Conservation (phyloP, 2,329 filamentous ascomycete species). For the Cryphonectria parasitica region DNA sequence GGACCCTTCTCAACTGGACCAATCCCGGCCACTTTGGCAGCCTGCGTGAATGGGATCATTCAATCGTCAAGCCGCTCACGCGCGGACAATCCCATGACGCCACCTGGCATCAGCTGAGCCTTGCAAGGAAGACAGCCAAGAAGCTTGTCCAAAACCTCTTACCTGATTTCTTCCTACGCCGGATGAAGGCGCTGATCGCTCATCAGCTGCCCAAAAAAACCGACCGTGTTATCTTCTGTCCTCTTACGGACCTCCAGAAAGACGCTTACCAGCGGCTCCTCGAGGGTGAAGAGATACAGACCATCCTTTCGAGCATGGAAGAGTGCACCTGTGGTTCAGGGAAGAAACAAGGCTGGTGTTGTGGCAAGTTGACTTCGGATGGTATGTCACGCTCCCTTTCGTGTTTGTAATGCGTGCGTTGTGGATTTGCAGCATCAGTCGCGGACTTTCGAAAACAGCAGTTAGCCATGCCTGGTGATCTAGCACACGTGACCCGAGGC, state of each 20-base stretch:
- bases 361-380: slow-evolving; percentile 61
- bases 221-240: slow-evolving; percentile 93
- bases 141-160: slow-evolving; percentile 86
- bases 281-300: slow-evolving; percentile 69
- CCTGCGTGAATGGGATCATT: slow-evolving; percentile 74
- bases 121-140: slow-evolving; percentile 78
- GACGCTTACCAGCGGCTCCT: slow-evolving; percentile 84
- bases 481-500: background rate
- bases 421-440: background rate
- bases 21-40: slow-evolving; percentile 75
- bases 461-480: background rate
- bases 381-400: slow-evolving; percentile 35
- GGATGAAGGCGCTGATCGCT: slow-evolving; percentile 91
- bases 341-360: slow-evolving; percentile 82
- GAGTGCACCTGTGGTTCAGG: slow-evolving; percentile 71
- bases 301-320: slow-evolving; percentile 70
- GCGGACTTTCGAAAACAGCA: background rate
- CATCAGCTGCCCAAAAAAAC: slow-evolving; percentile 93
- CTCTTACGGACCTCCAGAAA: slow-evolving; percentile 78
- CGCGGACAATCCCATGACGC: slow-evolving; percentile 93
- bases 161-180: slow-evolving; percentile 85
- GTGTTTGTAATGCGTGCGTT: background rate
- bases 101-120: slow-evolving; percentile 78
- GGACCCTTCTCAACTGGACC: slow-evolving; percentile 95
- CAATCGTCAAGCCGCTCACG: slow-evolving; percentile 78